Base-by-base conservation (phyloP, 78 protist genomes). In the Dictyostelium intermedium region DNA sequence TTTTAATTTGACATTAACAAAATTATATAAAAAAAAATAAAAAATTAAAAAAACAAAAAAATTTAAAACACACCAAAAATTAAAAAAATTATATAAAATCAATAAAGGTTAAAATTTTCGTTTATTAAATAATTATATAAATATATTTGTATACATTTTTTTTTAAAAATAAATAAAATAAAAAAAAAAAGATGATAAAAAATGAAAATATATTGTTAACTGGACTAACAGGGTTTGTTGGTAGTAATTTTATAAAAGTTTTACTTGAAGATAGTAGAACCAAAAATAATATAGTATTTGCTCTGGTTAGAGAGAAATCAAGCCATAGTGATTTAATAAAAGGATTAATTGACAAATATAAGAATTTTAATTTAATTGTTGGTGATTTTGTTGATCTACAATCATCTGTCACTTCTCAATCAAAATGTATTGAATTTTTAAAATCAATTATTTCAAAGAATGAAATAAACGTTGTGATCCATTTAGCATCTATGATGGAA, bases 181-280 rank as follows among this genome's bases (percentile, higher is more conserved):
- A 37, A 20, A 20, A 20, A 76, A 34, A 27, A 34, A 39, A 34
- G 35, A 74, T 74, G 41, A 74, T 35, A 8, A 27, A 74, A 37
- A 5, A 13, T 16, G 74, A 56, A n/a, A 89, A 89, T 80, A 50
- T 89, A 80, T 69, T 89, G 35, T 10, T 89, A 66, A 89, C 94
- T 34, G 94, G 94, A 37, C 5, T 83, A 13, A 89, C 84, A 6
- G 94, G 94, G 23, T 89, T 16, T 47, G 35, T 89, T 37, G 94
- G 94, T 11, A 18, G 45, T 10, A 89, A 89, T 69, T 45, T 73
- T n/a, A 45, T 80, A 27, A 63, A 32, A 47, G 81, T 85, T 45
- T 50, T 89, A 20, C 35, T 89, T 77, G 39, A 82, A n/a, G 23
- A 39, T 9, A 18, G 27, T n/a, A 30, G 18, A 11, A 77, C 72